Evolutionary conservation across 2,329 filamentous ascomycete species (phyloP).

Genomic region (Elsinoe necatrix): DNA sequence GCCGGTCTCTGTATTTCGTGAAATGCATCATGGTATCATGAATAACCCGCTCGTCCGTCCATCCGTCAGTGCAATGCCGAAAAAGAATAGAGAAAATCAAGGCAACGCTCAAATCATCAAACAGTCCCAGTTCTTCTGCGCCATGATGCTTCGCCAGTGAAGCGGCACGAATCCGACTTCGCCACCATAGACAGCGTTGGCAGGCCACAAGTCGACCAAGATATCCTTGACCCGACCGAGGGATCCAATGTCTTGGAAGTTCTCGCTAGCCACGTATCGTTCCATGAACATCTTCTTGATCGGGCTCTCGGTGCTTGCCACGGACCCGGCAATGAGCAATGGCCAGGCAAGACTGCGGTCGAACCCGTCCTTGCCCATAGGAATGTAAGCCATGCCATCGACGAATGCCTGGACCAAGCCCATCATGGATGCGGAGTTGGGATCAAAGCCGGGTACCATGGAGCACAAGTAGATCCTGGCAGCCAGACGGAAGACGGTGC

Average conservation of each 20-base stretch:
- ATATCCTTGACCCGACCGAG: constrained; percentile 76
- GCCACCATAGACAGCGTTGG: constrained; percentile 55
- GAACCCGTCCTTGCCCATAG: constrained; percentile 69
- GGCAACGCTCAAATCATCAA: constrained; percentile 60
- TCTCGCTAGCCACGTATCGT: constrained; percentile 64
- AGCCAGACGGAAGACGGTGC: constrained; percentile 79
- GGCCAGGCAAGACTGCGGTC: constrained; percentile 92
- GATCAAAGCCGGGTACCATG: constrained; percentile 79
- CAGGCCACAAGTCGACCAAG: constrained; percentile 71
- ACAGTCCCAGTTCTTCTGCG: constrained; percentile 83
- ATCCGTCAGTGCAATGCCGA: constrained; percentile 1
- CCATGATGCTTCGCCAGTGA: constrained; percentile 94
- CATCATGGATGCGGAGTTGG: constrained; percentile 62
- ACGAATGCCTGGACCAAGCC: constrained; percentile 72
- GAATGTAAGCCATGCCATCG: constrained; percentile 70
- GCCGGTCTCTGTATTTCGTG: constrained; percentile 6
- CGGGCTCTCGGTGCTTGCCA: constrained; percentile 60
- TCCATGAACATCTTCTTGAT: constrained; percentile 75
- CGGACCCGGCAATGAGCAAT: constrained; percentile 75
- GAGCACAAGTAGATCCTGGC: constrained; percentile 96
- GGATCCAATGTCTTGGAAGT: constrained; percentile 69
- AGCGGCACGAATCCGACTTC: constrained; percentile 54
- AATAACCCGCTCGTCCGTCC: neutral
- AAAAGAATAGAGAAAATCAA: neutral
- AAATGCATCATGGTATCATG: constrained; percentile 11